Base-by-base conservation (phyloP, 2,329 filamentous ascomycete species). In the Corniculantispora saksenae region DNA sequence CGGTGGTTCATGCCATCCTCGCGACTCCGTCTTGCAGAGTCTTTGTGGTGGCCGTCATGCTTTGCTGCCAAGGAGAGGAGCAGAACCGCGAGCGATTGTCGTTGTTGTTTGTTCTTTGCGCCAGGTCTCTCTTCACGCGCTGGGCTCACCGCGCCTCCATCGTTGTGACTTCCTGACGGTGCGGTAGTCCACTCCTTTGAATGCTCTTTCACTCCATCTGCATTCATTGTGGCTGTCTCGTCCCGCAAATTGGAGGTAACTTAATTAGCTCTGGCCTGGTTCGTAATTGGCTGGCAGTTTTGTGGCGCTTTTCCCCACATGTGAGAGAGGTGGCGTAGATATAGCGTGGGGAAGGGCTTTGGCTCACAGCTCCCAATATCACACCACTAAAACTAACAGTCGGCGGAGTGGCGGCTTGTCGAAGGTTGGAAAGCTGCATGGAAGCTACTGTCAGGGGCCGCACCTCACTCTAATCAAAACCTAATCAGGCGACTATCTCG, bases 341-440 rank as follows among this genome's bases (percentile, higher is more conserved):
- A 56, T 7, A 56, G 60, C 60, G 27, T 23, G 51, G 35, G n/a
- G 27, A 56, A 56, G 60, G 60, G 56, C 56, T 63, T 56, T 35
- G 60, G 60, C 60, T 56, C 56, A 51, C 60, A 63, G 40, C 15
- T 56, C 60, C n/a, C n/a, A n/a, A n/a, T n/a, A n/a, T n/a, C n/a
- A n/a, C 40, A 51, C 43, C 27, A 15, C 43, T 40, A 51, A 29
- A 35, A 51, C 43, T 35, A 51, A 51, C n/a, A n/a, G n/a, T n/a
- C n/a, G n/a, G n/a, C n/a, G n/a, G n/a, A 45, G 54, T 50, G 54
- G 43, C 43, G 45, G 58, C 45, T 51, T 21, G 54, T 54, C 50
- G 61, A 63, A 63, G 53, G 54, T 48, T 63, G 29, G 61, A 63
- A 63, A 54, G 29, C 54, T 57, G 61, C 61, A 58, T 58, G 32